Percentiles rank a stretch among this genome's conserved stretches.
These are phyloP conservation scores for Arthrinium phaeospermum DNA, from an alignment of 2,329 filamentous ascomycete species.

Conservation along the genomic window DNA sequence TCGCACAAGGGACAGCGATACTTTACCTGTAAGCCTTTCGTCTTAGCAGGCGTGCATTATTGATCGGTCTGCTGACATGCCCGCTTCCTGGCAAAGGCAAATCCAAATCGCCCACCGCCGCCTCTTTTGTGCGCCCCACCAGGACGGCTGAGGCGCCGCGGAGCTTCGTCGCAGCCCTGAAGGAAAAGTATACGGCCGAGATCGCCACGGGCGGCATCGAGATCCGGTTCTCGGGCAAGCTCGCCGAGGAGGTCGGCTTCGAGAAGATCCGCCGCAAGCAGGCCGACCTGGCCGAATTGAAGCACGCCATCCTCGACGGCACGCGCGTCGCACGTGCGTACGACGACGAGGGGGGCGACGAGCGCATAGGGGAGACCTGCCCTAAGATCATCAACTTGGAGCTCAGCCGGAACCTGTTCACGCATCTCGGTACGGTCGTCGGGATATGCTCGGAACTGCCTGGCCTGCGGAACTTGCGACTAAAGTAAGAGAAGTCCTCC, in stretches of 20 bases:
- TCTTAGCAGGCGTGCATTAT: neutral
- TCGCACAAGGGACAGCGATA: conserved; percentile 79
- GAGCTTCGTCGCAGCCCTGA: conserved; percentile 80
- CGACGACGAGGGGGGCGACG: conserved; percentile 34
- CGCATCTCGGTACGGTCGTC: conserved; percentile 68
- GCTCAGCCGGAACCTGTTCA: conserved; percentile 83
- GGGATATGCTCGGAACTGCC: conserved; percentile 74
- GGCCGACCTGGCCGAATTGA: conserved; percentile 77
- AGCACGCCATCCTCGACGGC: conserved; percentile 82
- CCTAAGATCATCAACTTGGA: conserved; percentile 80
- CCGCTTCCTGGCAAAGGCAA: conserved; percentile 50
- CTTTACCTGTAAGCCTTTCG: conserved; percentile 74
- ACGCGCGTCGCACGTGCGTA: conserved; percentile 60
- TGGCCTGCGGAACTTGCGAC: conserved; percentile 67
- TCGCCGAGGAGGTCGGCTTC: conserved; percentile 93
- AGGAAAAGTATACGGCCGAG: conserved; percentile 81
- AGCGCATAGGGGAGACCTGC: conserved; percentile 57
- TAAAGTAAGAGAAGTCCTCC: conserved; percentile 64
- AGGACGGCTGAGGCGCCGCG: conserved; percentile 70
- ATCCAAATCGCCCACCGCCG: conserved; percentile 70
- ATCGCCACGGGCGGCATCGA: conserved; percentile 50
- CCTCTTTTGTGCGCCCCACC: conserved; percentile 84
- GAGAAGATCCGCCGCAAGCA: conserved; percentile 87
- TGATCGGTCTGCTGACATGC: neutral
- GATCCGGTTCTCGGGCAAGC: conserved; percentile 77